Percentiles rank a stretch among this genome's conserved stretches.
Conservation (phyloP, 805 yeast genomes). For the Myxozyma monticola region DNA sequence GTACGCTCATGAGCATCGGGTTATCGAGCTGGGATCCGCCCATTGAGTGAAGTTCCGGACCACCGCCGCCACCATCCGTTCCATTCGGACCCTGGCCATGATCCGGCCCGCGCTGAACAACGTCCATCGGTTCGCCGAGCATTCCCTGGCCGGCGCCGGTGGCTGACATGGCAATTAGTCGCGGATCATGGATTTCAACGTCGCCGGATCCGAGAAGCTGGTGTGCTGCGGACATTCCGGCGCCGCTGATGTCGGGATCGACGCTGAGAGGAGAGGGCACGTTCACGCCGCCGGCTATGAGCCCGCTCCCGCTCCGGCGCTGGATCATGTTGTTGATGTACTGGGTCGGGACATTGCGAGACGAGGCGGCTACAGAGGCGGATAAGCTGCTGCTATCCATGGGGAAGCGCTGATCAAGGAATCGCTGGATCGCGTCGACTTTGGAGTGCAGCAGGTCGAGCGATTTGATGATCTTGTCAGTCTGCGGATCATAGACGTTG, state of each 20-base stretch:
- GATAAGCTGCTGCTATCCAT: background rate
- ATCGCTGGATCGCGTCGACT: constrained; percentile 34
- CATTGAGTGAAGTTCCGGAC: background rate
- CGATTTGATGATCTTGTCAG: constrained; percentile 26
- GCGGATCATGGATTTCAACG: constrained; percentile 28
- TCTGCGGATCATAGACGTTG: constrained; percentile 31
- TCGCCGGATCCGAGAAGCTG: constrained; percentile 9
- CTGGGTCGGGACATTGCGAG: constrained; percentile 32
- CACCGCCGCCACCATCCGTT: background rate
- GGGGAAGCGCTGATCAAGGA: constrained; percentile 22
- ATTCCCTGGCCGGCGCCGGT: constrained; percentile 2
- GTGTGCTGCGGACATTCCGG: constrained; percentile 7
- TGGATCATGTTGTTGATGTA: background rate
- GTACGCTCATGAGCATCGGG: constrained; percentile 11
- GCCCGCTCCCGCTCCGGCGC: background rate
- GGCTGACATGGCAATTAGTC: constrained; percentile 16
- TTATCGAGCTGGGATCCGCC: constrained; percentile 8
- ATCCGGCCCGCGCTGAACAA: background rate
- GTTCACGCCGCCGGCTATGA: background rate
- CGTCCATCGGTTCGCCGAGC: constrained; percentile 15
- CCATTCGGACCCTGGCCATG: background rate
- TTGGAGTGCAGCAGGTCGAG: constrained; percentile 35
- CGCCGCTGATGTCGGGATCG: constrained; percentile 10
- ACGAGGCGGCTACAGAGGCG: constrained; percentile 2
- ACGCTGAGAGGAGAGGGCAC: background rate